A percentile compares a stretch with the other conserved stretches of the same genome.
Evolutionary conservation across 139 green algal species (phyloP).

Genomic region (Chlamydomonas eustigma): DNA sequence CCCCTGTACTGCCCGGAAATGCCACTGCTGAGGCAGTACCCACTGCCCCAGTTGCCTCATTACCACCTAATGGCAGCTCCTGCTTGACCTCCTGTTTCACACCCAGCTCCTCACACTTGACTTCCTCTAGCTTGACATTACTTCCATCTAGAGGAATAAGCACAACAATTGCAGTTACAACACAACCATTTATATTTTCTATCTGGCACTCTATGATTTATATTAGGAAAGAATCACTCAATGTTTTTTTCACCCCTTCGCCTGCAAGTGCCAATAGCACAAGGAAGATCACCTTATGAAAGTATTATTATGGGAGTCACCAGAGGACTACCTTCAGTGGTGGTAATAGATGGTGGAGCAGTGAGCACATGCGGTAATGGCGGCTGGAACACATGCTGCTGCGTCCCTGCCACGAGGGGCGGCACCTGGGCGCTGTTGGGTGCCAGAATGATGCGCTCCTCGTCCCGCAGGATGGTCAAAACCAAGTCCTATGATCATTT

Average conservation of each 20-base stretch:
- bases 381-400: slow-evolving; percentile 46
- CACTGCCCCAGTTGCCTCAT: background rate
- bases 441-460: slow-evolving; percentile 83
- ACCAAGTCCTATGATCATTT: slow-evolving; percentile 62
- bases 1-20: slow-evolving; percentile 8
- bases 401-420: slow-evolving; percentile 40
- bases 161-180: too few species aligned
- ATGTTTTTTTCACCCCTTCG: too few species aligned
- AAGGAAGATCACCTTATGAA: too few species aligned
- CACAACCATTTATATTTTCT: too few species aligned
- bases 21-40: background rate
- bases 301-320: too few species aligned
- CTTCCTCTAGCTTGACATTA: background rate
- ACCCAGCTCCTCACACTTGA: background rate
- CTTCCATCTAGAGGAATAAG: background rate
- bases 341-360: too few species aligned
- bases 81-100: background rate
- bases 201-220: too few species aligned
- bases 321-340: too few species aligned
- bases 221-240: too few species aligned
- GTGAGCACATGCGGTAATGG: background rate
- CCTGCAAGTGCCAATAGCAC: too few species aligned
- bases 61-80: too few species aligned
- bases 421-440: slow-evolving; percentile 85
- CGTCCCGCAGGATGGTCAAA: slow-evolving; percentile 74